A percentile compares a stretch with the other conserved stretches of the same genome.
Conservation (phyloP, 75 land plant genomes). For the Selaginella tamariscina region DNA sequence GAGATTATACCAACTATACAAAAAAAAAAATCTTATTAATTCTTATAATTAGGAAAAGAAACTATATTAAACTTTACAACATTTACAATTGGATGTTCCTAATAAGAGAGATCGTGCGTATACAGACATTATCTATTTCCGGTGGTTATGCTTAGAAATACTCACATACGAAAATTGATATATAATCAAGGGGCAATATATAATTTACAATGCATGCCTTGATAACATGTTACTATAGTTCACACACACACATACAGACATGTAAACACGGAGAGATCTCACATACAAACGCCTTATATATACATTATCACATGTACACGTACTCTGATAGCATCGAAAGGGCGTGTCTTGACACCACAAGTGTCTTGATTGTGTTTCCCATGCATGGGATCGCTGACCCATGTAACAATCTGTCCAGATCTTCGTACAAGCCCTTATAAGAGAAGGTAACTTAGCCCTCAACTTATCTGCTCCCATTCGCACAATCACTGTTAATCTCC, state of each 20-base stretch:
- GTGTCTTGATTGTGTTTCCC: slow-evolving; percentile 64
- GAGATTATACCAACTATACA: too few species aligned
- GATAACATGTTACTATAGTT: background rate
- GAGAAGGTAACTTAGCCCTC: slow-evolving; percentile 51
- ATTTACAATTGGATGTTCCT: too few species aligned
- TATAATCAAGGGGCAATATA: background rate
- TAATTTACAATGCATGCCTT: background rate
- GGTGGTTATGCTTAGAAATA: too few species aligned
- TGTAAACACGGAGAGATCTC: background rate
- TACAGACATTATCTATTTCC: too few species aligned
- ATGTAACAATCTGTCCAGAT: slow-evolving; percentile 60
- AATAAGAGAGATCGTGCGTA: too few species aligned
- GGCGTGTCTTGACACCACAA: slow-evolving; percentile 50
- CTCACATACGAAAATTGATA: too few species aligned
- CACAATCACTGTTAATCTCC: slow-evolving; percentile 49
- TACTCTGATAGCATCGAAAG: slow-evolving; percentile 56
- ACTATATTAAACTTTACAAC: too few species aligned
- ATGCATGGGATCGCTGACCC: slow-evolving; percentile 86
- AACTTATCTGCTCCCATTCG: slow-evolving; percentile 63
- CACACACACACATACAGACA: background rate
- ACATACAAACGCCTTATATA: background rate
- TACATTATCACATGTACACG: slow-evolving; percentile 5
- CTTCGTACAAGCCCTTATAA: slow-evolving; percentile 63
- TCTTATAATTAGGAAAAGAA: too few species aligned
- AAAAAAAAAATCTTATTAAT: too few species aligned